These are phyloP conservation scores for Colletotrichum incanum DNA, from an alignment of 2,329 filamentous ascomycete genomes.

Conservation along the genomic window DNA sequence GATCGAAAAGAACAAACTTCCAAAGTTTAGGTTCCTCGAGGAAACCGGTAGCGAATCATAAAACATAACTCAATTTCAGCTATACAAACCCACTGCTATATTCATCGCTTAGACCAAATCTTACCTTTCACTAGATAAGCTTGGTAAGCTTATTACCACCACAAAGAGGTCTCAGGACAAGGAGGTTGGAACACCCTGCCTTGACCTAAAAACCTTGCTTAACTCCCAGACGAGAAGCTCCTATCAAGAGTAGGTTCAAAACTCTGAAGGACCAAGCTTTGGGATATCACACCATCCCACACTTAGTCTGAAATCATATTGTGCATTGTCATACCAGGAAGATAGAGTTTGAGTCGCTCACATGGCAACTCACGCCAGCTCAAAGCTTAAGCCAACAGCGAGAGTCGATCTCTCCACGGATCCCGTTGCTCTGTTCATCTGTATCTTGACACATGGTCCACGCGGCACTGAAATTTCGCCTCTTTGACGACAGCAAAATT, in stretches of 20 bases:
- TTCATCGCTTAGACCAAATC: too few species aligned
- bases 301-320: background rate
- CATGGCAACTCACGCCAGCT: background rate
- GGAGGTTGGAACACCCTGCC: too few species aligned
- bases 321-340: background rate
- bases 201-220: too few species aligned
- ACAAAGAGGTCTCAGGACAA: background rate
- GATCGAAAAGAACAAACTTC: background rate
- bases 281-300: background rate
- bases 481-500: background rate
- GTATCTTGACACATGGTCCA: background rate
- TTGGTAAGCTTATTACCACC: background rate
- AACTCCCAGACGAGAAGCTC: too few species aligned
- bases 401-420: too few species aligned
- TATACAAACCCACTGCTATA: too few species aligned
- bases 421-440: background rate
- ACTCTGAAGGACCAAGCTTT: background rate
- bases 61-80: background rate
- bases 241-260: too few species aligned
- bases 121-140: background rate
- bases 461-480: background rate
- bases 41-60: fast-evolving
- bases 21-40: background rate
- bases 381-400: background rate
- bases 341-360: background rate